A percentile compares a stretch with the other conserved stretches of the same genome.
These are phyloP conservation scores for Cadophora sp. DNA, from an alignment of 2,329 filamentous ascomycete genomes.

Conservation along the genomic window DNA sequence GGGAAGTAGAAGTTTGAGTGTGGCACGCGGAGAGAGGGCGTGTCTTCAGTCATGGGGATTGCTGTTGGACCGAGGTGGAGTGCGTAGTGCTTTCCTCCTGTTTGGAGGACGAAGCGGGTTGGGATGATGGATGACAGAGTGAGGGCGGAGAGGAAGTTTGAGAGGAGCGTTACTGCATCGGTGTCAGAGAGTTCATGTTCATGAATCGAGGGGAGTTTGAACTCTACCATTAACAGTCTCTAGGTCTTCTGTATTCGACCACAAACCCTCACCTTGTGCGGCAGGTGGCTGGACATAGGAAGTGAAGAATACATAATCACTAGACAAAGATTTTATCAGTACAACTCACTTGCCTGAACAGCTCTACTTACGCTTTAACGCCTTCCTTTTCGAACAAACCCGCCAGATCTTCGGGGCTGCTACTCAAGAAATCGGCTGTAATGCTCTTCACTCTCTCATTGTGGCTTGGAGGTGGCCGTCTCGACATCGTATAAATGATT, in stretches of 20 bases:
- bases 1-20: conserved; percentile 34
- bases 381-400: conserved; percentile 21
- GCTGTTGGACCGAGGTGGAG: conserved; percentile 42
- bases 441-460: conserved; percentile 23
- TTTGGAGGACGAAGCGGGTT: conserved; percentile 41
- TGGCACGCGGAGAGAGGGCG: conserved; percentile 1
- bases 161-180: conserved; percentile 23
- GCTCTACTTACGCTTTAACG: conserved; percentile 19
- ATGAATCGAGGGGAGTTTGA: not conserved
- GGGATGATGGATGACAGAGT: conserved; percentile 29
- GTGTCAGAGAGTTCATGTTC: not conserved
- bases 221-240: conserved; percentile 26
- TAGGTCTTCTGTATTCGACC: conserved; percentile 28
- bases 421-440: conserved; percentile 29
- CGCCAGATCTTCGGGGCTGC: conserved; percentile 25
- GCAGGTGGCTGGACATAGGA: conserved; percentile 31
- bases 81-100: conserved; percentile 46
- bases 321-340: not conserved
- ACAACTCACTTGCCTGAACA: not conserved
- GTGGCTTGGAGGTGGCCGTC: conserved; percentile 25
- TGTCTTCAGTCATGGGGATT: conserved; percentile 37
- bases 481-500: conserved; percentile 30
- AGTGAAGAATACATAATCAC: conserved; percentile 30
- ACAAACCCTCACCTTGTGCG: conserved; percentile 19
- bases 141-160: conserved; percentile 31